Evolutionary conservation across 2,329 filamentous ascomycete genomes (phyloP).

Genomic region (Capronia coronata): DNA sequence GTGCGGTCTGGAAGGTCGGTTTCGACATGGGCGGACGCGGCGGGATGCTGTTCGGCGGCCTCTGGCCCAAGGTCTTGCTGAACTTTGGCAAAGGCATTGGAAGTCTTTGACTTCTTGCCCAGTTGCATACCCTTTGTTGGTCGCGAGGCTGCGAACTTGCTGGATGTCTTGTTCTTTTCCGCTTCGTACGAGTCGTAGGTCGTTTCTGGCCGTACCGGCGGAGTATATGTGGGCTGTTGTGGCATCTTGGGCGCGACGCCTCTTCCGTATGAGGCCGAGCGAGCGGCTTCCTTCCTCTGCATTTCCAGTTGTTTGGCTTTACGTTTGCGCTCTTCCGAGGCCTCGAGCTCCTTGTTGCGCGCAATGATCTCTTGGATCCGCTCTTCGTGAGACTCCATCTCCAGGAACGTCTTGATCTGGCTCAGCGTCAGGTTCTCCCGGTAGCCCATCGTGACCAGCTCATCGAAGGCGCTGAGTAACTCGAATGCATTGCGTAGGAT

Average conservation of each 20-base stretch:
- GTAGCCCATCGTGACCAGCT: constrained; percentile 92
- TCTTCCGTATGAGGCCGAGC: constrained; percentile 54
- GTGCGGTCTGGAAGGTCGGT: constrained; percentile 48
- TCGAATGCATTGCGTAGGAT: constrained; percentile 94
- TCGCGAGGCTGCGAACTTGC: constrained; percentile 63
- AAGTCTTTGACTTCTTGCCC: constrained; percentile 97
- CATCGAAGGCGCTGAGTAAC: constrained; percentile 91
- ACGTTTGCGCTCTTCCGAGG: constrained; percentile 93
- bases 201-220: constrained; percentile 65
- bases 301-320: constrained; percentile 98
- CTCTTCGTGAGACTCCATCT: constrained; percentile 99
- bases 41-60: constrained; percentile 54
- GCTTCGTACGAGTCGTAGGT: constrained; percentile 91
- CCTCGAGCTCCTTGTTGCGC: constrained; percentile 97
- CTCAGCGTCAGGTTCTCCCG: constrained; percentile 90
- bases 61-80: constrained; percentile 85
- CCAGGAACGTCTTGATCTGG: constrained; percentile 98
- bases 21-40: constrained; percentile 28
- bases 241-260: constrained; percentile 64
- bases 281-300: constrained; percentile 92
- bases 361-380: constrained; percentile 98
- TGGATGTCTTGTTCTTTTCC: constrained; percentile 87
- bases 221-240: constrained; percentile 81
- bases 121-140: constrained; percentile 94
- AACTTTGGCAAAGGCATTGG: constrained; percentile 94